Evolutionary conservation across 208 protist genomes (phyloP).

Genomic region (Trypanosoma vivax): DNA sequence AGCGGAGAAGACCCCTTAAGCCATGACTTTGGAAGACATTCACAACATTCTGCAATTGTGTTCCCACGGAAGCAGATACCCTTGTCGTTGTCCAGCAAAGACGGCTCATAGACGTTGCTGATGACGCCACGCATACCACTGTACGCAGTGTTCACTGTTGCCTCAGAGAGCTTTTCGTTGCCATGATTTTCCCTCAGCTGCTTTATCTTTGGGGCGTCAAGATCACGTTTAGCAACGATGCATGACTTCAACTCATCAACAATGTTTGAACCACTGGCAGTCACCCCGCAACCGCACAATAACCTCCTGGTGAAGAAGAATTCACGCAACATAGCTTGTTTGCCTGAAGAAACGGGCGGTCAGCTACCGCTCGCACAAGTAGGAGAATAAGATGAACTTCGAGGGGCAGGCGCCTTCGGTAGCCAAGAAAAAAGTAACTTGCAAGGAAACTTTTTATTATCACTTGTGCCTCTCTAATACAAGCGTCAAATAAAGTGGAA

Average conservation of each 20-base stretch:
- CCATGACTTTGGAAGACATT: conserved; percentile 84
- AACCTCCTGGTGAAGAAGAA: conserved; percentile 21
- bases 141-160: conserved; percentile 88
- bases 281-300: conserved; percentile 6
- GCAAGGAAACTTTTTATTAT: too few species aligned
- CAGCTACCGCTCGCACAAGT: too few species aligned
- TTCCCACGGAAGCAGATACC: conserved; percentile 97
- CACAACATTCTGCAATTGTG: conserved; percentile 93
- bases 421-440: too few species aligned
- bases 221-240: conserved; percentile 28
- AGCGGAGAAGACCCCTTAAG: conserved; percentile 83
- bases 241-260: conserved; percentile 47
- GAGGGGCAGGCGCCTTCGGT: too few species aligned
- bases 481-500: too few species aligned
- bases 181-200: conserved; percentile 79
- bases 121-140: conserved; percentile 95
- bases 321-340: conserved; percentile 24
- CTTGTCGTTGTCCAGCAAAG: conserved; percentile 91
- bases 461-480: too few species aligned
- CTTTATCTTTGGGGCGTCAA: conserved; percentile 63
- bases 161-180: conserved; percentile 77
- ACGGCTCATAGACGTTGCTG: conserved; percentile 95
- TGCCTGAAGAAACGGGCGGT: too few species aligned
- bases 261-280: conserved; percentile 24
- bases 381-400: too few species aligned